Percentiles rank a stretch among this genome's conserved stretches.
Evolutionary conservation across 106 monocot species (phyloP).

Genomic region (Phalaenopsis aphrodite): DNA sequence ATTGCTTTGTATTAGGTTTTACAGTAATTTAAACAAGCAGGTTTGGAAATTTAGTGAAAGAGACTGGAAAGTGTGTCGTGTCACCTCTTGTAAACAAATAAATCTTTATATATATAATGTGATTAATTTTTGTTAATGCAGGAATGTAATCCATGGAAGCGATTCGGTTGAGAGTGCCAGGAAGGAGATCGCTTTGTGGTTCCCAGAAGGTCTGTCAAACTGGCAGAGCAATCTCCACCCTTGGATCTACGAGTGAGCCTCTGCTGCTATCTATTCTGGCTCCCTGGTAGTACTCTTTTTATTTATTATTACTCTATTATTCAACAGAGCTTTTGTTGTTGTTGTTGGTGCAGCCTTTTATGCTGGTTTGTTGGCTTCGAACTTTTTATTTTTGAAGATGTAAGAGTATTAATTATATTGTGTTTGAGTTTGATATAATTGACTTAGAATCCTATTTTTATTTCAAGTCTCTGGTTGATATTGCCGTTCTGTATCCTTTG

Average conservation of each 20-base stretch:
- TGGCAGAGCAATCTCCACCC: conserved; percentile 73
- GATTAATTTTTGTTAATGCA: conserved; percentile 8
- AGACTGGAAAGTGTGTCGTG: too few relatives aligned
- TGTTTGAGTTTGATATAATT: background rate
- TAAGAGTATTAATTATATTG: background rate
- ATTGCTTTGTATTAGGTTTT: too few relatives aligned
- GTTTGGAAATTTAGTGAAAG: too few relatives aligned
- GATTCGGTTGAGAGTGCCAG: conserved; percentile 73
- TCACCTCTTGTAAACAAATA: too few relatives aligned
- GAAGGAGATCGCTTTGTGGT: conserved; percentile 94
- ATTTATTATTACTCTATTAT: too few relatives aligned
- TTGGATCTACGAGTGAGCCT: conserved; percentile 78
- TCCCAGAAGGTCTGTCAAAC: conserved; percentile 59
- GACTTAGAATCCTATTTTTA: too few relatives aligned
- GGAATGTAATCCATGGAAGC: conserved; percentile 92
- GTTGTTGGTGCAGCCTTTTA: background rate
- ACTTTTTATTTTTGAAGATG: background rate
- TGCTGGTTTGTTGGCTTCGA: background rate
- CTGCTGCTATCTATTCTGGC: background rate
- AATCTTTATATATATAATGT: background rate
- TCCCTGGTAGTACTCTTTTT: background rate
- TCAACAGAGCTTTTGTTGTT: background rate
- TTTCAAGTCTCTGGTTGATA: too few relatives aligned
- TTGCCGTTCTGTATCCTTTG: too few relatives aligned
- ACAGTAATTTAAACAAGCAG: too few relatives aligned